Conservation (phyloP, 768 basidiomycete species). For the Suillus subalutaceus region DNA sequence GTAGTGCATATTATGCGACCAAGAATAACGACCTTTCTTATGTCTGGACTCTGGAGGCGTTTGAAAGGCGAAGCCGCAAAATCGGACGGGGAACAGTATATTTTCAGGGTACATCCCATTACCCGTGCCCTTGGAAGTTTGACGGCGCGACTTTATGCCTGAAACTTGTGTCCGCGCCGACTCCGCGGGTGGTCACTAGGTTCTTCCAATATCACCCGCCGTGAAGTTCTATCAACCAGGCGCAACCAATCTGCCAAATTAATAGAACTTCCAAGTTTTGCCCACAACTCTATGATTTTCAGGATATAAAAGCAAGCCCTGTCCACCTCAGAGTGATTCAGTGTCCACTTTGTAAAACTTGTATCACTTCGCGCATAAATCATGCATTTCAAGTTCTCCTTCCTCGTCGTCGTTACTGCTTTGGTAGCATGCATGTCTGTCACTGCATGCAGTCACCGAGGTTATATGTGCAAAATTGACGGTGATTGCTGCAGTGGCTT, state of each 20-base stretch:
- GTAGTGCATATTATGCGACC: background rate
- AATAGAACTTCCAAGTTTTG: background rate
- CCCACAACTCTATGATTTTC: background rate
- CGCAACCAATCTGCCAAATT: background rate
- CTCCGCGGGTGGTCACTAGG: background rate
- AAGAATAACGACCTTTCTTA: background rate
- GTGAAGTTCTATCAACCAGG: background rate
- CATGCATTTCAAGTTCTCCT: background rate
- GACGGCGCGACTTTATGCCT: too few relatives aligned
- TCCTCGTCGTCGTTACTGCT: background rate
- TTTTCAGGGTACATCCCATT: too few relatives aligned
- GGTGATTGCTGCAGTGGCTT: too few relatives aligned
- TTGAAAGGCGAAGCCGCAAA: too few relatives aligned
- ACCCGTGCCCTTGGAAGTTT: too few relatives aligned
- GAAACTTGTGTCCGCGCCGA: too few relatives aligned
- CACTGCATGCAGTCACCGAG: background rate
- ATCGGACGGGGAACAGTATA: too few relatives aligned
- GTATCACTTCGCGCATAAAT: background rate
- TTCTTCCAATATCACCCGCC: background rate
- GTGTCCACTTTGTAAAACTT: background rate
- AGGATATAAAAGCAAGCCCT: background rate
- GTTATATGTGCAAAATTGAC: too few relatives aligned
- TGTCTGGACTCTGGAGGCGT: too few relatives aligned
- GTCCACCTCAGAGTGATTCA: background rate
- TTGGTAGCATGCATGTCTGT: background rate